Base-by-base conservation (phyloP, 139 green algal species). In the Klebsormidium nitens region DNA sequence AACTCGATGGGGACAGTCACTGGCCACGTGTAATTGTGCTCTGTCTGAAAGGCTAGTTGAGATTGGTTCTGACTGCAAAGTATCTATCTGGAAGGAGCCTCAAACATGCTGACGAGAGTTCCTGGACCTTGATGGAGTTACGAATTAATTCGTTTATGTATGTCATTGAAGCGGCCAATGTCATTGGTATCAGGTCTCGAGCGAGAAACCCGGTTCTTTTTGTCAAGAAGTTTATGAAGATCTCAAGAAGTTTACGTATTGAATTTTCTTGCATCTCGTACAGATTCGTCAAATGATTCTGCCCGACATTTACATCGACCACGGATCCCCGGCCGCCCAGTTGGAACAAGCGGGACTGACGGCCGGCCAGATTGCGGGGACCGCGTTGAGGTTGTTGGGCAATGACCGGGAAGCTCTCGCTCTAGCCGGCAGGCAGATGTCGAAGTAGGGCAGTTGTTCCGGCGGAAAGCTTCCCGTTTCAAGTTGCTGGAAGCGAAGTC, bases 241-340 rank as follows among this genome's bases (percentile, higher is more conserved):
- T 61, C 32, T 56, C 59, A 6, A 23, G 19, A 67, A 36, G 19
- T 59, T 29, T 50, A 4, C 31, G 55, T 57, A 17, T 17, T n/a
- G 32, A 17, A 14, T 40, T 64, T 19, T 64, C 56, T 64, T 44
- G 28, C 31, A 36, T 64, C 56, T 64, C 17, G 32, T 37, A 28
- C 72, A 79, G 72, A 58, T 78, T 36, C 84, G 93, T 1, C 87
- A 91, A 23, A 95, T 99, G 86, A 90, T 84, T 0, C 80, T 99
- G 68, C 95, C 95, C 1, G 95, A 99, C 81, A 81, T 86, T 29
- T 96, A 83, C 66, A 95, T 96, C 58, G 92, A 96, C 39, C 89
- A 95, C 72, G 91, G 91, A 32, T 81, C 86, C 4, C 89, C 91
- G 52, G 50, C 75, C 2, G 86, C 97, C 74, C 95, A 99, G 83